Conservation (phyloP, 163 green algal species). For the Smithsoniella earleae region DNA sequence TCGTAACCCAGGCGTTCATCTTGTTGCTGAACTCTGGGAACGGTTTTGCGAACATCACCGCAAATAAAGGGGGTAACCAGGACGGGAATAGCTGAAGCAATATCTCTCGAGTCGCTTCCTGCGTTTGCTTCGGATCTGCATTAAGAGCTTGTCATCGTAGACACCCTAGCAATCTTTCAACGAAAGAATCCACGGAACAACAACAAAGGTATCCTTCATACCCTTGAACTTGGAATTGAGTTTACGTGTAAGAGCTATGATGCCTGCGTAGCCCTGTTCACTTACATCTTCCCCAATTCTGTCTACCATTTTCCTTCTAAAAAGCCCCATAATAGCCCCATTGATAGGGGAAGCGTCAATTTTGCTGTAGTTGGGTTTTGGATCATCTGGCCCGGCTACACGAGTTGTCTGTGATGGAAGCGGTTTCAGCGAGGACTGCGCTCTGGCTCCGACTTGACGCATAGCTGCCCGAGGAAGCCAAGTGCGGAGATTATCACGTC, state of each 20-base stretch:
- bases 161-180: too few relatives aligned
- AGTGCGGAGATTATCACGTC: too few relatives aligned
- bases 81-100: conserved; percentile 63
- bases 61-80: conserved; percentile 69
- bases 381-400: conserved; percentile 34
- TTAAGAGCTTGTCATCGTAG: too few relatives aligned
- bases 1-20: conserved; percentile 75
- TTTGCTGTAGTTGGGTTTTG: conserved; percentile 36
- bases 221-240: conserved; percentile 54
- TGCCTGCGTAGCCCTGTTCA: conserved; percentile 54
- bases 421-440: too few relatives aligned
- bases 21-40: conserved; percentile 50
- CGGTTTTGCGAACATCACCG: conserved; percentile 58
- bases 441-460: too few relatives aligned
- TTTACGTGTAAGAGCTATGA: conserved; percentile 68
- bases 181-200: not conserved
- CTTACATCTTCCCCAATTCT: conserved; percentile 38
- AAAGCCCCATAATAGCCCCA: conserved; percentile 55
- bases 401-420: conserved; percentile 7
- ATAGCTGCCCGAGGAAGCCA: too few relatives aligned
- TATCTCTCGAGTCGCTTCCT: conserved; percentile 54
- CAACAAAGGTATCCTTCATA: not conserved
- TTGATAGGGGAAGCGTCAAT: conserved; percentile 63
- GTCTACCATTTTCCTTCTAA: conserved; percentile 53
- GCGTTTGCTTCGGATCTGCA: conserved; percentile 45